phyloP scores from a whole-genome alignment of 1,284 basidiomycete genomes.

The Rhizoctonia solani region DNA sequence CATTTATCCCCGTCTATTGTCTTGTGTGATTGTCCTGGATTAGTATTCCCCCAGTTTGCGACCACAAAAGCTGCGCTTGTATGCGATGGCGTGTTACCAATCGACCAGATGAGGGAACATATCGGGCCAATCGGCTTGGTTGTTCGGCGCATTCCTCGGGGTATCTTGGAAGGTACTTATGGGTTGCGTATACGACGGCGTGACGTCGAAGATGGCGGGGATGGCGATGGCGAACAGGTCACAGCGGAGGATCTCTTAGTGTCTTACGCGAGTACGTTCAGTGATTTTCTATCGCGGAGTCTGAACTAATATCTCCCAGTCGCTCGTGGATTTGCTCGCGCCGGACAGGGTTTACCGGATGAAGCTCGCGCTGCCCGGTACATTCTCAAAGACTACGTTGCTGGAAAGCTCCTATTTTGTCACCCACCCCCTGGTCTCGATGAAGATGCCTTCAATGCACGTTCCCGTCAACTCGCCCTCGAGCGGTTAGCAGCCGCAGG shows the following conservation, averaged over 20 bases:
- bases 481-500: conserved; percentile 55
- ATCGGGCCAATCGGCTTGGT: conserved; percentile 86
- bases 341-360: conserved; percentile 96
- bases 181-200: conserved; percentile 77
- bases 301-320: conserved; percentile 54
- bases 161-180: conserved; percentile 89
- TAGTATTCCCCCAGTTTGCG: conserved; percentile 98
- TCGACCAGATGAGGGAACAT: conserved; percentile 96
- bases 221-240: conserved; percentile 58
- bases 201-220: conserved; percentile 82
- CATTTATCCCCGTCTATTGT: conserved; percentile 84
- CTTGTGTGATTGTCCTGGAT: conserved; percentile 98
- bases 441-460: conserved; percentile 77
- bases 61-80: conserved; percentile 94
- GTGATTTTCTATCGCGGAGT: conserved; percentile 33
- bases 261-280: conserved; percentile 83
- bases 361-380: conserved; percentile 92
- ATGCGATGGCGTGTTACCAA: conserved; percentile 95
- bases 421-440: conserved; percentile 78
- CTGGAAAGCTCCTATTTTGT: conserved; percentile 89
- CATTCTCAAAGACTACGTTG: conserved; percentile 97
- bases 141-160: conserved; percentile 77
- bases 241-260: conserved; percentile 85
- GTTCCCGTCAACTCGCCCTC: conserved; percentile 68
- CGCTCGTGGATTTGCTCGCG: conserved; percentile 89